Evolutionary conservation across 306 rosid genomes (phyloP), one percentile per base, ranked within the genome.

Genomic region (Lupinus albus): DNA sequence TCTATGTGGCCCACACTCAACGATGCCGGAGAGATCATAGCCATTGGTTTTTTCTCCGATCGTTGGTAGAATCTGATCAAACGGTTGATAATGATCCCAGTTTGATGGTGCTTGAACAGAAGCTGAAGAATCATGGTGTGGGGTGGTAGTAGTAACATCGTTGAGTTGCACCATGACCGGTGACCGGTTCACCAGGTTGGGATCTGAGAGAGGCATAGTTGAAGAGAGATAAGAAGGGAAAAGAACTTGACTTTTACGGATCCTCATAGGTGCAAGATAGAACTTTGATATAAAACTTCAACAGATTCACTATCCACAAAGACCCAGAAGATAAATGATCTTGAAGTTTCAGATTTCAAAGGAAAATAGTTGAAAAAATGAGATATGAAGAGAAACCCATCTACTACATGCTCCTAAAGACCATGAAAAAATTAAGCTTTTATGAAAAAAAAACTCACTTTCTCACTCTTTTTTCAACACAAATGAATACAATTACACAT

Each of bases 191-290:
- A 55, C 62, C 59, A 60, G 84, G 82, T 70, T 69, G 84, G 90
- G 96, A 91, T 91, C 97, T 85, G 95, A 81, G 47, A 84, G 78
- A 71, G 84, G 74, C 18, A 78, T 42, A 61, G 95, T 79, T 11
- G 81, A 72, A 55, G 81, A 72, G 59, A 82, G 76, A 38, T 84
- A 70, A 0, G 87, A 88, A 33, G 94, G 79, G 18, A 85, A 82
- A 53, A 84, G 78, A 8, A 68, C 72, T 52, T 61, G 84, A 13
- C 96, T 73, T 76, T 92, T 89, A 36, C 95, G 90, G 90, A 92
- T 92, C 85, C 97, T 86, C 97, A 91, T 90, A 78, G 80, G 76
- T 74, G 76, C 75, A 72, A 73, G 65, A 70, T 35, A 2, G 49
- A 44, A 58, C 33, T 44, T 4, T 14, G 63, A 7, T 28, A 7